Evolutionary conservation across 176 grass and related monocot genomes (phyloP).

Genomic region (bread wheat (Triticum aestivum)): DNA sequence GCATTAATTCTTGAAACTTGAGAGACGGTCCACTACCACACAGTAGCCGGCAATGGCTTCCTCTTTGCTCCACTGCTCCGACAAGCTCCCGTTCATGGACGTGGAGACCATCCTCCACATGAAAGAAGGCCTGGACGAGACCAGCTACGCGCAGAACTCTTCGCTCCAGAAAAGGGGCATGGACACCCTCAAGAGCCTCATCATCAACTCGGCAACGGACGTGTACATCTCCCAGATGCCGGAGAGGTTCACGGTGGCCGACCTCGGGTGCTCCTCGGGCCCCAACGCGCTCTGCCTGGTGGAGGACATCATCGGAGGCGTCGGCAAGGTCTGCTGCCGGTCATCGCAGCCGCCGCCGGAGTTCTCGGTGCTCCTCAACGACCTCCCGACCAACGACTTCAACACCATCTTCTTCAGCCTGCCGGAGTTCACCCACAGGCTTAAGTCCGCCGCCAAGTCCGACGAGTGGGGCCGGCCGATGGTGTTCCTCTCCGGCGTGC

Average conservation of each 20-base stretch:
- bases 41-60: conserved; percentile 58
- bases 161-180: conserved; percentile 89
- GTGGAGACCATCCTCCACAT: conserved; percentile 94
- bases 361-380: conserved; percentile 95
- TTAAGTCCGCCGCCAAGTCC: conserved; percentile 40
- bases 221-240: conserved; percentile 64
- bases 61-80: conserved; percentile 50
- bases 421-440: conserved; percentile 59
- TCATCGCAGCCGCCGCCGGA: conserved; percentile 59
- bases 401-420: conserved; percentile 83
- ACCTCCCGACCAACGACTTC: conserved; percentile 97
- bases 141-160: conserved; percentile 91
- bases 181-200: conserved; percentile 67
- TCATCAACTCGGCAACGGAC: conserved; percentile 60
- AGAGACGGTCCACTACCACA: neutral
- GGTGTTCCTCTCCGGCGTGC: conserved; percentile 79
- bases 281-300: conserved; percentile 76
- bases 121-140: conserved; percentile 89
- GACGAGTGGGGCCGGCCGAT: conserved; percentile 62
- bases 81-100: conserved; percentile 61
- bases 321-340: conserved; percentile 43
- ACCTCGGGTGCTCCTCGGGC: conserved; percentile 92
- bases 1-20: neutral
- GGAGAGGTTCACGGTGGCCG: conserved; percentile 74
- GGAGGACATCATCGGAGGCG: conserved; percentile 64